A percentile compares a stretch with the other conserved stretches of the same genome.
phyloP scores from a whole-genome alignment of 495 filamentous ascomycete species.

The Rusavskia elegans region DNA sequence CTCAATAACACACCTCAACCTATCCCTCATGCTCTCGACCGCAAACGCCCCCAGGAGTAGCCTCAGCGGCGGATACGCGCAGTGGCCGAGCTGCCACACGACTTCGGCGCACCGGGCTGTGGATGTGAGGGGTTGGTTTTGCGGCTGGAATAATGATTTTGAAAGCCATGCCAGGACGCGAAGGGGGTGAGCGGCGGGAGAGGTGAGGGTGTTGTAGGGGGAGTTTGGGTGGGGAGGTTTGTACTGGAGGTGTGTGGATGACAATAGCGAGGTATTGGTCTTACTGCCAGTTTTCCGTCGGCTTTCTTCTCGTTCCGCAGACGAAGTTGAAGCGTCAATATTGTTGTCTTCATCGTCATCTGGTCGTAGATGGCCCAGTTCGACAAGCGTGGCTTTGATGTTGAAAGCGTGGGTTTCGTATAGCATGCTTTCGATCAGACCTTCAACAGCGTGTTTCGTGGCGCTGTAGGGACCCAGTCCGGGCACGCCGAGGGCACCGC shows the following conservation, averaged over 20 bases:
- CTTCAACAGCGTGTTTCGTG: slow-evolving; percentile 91
- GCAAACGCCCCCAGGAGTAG: slow-evolving; percentile 82
- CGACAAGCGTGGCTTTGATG: slow-evolving; percentile 81
- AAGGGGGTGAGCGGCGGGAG: slow-evolving; percentile 76
- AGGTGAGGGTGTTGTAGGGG: slow-evolving; percentile 58
- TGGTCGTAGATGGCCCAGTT: slow-evolving; percentile 72
- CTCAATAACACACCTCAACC: slow-evolving; percentile 77
- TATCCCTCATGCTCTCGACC: slow-evolving; percentile 85
- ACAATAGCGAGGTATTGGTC: slow-evolving; percentile 16
- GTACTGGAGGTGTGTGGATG: slow-evolving; percentile 74
- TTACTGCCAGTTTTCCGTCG: too few relatives aligned
- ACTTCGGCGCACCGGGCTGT: slow-evolving; percentile 89
- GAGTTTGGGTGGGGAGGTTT: slow-evolving; percentile 70
- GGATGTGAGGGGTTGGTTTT: slow-evolving; percentile 74
- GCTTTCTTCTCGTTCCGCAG: too few relatives aligned
- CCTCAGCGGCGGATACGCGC: slow-evolving; percentile 72
- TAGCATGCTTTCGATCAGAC: slow-evolving; percentile 84
- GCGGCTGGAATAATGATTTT: too few relatives aligned
- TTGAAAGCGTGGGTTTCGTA: slow-evolving; percentile 89
- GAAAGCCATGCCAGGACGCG: slow-evolving; percentile 96
- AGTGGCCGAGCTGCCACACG: slow-evolving; percentile 92
- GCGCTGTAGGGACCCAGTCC: slow-evolving; percentile 90
- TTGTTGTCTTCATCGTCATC: slow-evolving; percentile 36
- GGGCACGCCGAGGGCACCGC: slow-evolving; percentile 76
- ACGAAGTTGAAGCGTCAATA: too few relatives aligned